Evolutionary conservation across 768 basidiomycete genomes (phyloP), one percentile per base, ranked within the genome.

Genomic region (Tylopilus sp.): DNA sequence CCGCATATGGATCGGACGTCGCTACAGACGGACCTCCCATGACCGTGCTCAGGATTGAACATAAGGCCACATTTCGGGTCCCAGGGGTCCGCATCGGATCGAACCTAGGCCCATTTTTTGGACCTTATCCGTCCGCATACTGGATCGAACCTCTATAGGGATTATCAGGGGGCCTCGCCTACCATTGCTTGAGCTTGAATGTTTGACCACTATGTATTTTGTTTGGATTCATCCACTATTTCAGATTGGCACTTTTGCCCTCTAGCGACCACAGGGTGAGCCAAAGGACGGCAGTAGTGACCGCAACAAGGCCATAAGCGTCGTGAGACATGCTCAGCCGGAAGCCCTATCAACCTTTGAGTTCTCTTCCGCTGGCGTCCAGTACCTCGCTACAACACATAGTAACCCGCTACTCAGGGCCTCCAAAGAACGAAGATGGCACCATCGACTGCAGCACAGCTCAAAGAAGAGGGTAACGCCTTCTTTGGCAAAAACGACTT

Each of bases 391-490:
- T 12, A 2, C 14, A 7, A 19, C 9, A 19, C 34, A 36, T 36
- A 36, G 34, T n/a, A 36, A 36, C 34, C 3, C 34, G n/a, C 31
- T n/a, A n/a, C 29, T 6, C 47, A 22, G 0, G 4, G 26, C n/a
- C 38, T 38, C 38, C 40, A 14, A 26, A 41, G 14, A 1, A 11
- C 22, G 14, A 47, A 3, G 16, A 54, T 52, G 29, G 29, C 29
- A 6, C n/a, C 43, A 31, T 22, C 37, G 30, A 53, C n/a, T n/a
- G 28, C 29, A 4, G 26, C 16, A 33, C 45, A 56, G 28, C 45
- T 54, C 50, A 44, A 48, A 30, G 33, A 38, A 46, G 44, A 33
- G 9, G 54, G 44, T 6, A 42, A 53, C 14, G 40, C 50, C 12
- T 19, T 43, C 7, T 54, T 56, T 3, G 19, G 17, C 10, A 30